Base-by-base conservation (phyloP, 768 basidiomycete species). In the Leccinum longicurvipes region DNA sequence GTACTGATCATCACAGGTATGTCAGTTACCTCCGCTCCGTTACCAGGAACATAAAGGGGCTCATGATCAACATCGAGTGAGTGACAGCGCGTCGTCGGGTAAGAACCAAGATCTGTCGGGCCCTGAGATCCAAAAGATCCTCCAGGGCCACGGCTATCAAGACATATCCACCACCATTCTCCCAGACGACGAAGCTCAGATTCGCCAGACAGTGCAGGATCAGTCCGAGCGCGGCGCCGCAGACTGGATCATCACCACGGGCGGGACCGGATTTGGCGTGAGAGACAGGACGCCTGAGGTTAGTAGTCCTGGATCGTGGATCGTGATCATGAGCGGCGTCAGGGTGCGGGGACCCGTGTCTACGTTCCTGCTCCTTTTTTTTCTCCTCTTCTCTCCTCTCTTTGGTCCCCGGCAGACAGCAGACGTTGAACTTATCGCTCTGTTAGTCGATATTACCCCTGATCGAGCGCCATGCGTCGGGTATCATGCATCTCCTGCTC, bases 241-340 rank as follows among this genome's bases (percentile, higher is more conserved):
- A 14, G 85, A 92, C 67, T 85, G 84, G 80, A 79, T 93, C 55
- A 75, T 96, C 59, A 89, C 90, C 6, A 89, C 89, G 0, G 93
- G 93, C 17, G 93, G 93, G 5, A 96, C 93, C 1, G 93, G 93
- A 7, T 93, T 93, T 64, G 89, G 91, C 1, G 75, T 81, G 28
- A 75, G 88, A 60, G 93, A 96, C 71, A 73, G 77, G 44, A 96
- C 93, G 4, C 93, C 93, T 36, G 91, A 96, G 80, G 92, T 89
- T 45, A 11, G 47, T 47, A 47, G 11, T 41, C 39, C 39, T 36
- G 34, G 6, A 17, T 36, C 34, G 15, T 19, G 19, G 19, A 19
- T 41, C 19, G 17, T 41, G 11, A 41, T 41, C 39, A 19, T 11
- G 19, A 19, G 39, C 19, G 19, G 19, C 39, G 5, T 12, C 36